These are phyloP conservation scores for Globisporangium carolinianum DNA, from an alignment of 352 stramenopile genomes.

Conservation along the genomic window DNA sequence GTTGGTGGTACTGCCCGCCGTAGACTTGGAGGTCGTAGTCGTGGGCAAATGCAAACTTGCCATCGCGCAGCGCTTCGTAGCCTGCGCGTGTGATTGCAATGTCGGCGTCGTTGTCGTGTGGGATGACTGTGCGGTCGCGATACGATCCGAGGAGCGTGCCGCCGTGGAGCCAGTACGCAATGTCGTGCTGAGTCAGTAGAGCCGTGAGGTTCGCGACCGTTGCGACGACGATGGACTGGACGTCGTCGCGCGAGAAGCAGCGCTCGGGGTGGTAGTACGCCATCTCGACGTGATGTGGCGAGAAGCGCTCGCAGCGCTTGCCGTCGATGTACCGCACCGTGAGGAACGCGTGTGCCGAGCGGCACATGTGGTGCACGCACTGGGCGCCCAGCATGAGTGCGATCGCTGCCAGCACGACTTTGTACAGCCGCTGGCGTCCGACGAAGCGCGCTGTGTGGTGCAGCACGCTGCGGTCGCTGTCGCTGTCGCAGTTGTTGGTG, in stretches of 20 bases:
- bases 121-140: conserved; percentile 19
- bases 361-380: neutral
- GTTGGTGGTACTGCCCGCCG: conserved; percentile 11
- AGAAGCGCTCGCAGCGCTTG: conserved; percentile 12
- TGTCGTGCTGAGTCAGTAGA: conserved; percentile 14
- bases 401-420: conserved; percentile 4
- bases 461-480: neutral
- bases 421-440: conserved; percentile 9
- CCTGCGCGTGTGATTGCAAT: conserved; percentile 10
- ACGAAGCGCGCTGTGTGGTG: neutral
- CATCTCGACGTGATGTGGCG: conserved; percentile 11
- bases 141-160: conserved; percentile 22
- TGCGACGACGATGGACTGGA: conserved; percentile 18
- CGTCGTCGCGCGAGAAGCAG: conserved; percentile 19
- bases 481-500: neutral
- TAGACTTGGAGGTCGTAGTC: conserved; percentile 17
- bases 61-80: conserved; percentile 8
- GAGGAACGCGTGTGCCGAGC: conserved; percentile 9
- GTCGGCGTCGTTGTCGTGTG: conserved; percentile 22
- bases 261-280: conserved; percentile 4
- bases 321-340: conserved; percentile 10
- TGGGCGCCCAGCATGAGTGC: conserved; percentile 1
- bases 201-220: conserved; percentile 14
- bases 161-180: conserved; percentile 22
- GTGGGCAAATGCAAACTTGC: conserved; percentile 9